Percentiles rank a stretch among this genome's conserved stretches.
phyloP scores from a whole-genome alignment of 306 rosid genomes.

The Quillaja saponaria region DNA sequence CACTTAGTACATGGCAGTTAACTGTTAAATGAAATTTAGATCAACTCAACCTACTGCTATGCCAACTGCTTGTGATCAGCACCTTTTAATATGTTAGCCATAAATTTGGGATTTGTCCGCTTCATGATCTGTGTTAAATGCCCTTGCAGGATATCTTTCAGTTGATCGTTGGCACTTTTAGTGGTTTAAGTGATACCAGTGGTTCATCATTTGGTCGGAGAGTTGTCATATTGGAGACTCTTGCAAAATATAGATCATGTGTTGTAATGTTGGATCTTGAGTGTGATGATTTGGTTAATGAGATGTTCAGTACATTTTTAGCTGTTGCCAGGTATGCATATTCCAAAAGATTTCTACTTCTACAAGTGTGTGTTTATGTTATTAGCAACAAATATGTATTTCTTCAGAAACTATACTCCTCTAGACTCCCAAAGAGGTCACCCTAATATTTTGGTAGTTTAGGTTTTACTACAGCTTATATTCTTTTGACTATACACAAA shows the following conservation, averaged over 20 bases:
- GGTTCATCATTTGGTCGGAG: constrained; percentile 97
- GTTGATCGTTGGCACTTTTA: constrained; percentile 85
- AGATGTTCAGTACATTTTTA: constrained; percentile 86
- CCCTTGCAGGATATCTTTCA: constrained; percentile 80
- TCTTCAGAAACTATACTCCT: constrained; percentile 1
- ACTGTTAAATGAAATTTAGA: constrained; percentile 19
- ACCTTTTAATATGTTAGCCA: not conserved
- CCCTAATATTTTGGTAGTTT: not conserved
- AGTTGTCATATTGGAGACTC: constrained; percentile 95
- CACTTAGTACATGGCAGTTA: constrained; percentile 22
- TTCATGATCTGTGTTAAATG: constrained; percentile 35
- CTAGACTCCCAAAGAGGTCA: constrained; percentile 1
- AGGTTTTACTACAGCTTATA: not conserved
- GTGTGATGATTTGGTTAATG: constrained; percentile 89
- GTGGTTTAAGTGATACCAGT: constrained; percentile 79
- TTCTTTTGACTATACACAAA: not conserved
- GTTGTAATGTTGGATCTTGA: constrained; percentile 99
- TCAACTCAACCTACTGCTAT: too few species aligned
- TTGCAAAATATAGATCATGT: constrained; percentile 95
- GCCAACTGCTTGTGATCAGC: too few species aligned
- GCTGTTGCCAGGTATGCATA: constrained; percentile 82
- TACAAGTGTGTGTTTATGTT: constrained; percentile 12
- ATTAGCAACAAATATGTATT: not conserved
- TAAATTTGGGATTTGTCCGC: constrained; percentile 11
- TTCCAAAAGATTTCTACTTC: not conserved